Conservation (phyloP, 208 protist species). For the Acanthamoeba healyi region DNA sequence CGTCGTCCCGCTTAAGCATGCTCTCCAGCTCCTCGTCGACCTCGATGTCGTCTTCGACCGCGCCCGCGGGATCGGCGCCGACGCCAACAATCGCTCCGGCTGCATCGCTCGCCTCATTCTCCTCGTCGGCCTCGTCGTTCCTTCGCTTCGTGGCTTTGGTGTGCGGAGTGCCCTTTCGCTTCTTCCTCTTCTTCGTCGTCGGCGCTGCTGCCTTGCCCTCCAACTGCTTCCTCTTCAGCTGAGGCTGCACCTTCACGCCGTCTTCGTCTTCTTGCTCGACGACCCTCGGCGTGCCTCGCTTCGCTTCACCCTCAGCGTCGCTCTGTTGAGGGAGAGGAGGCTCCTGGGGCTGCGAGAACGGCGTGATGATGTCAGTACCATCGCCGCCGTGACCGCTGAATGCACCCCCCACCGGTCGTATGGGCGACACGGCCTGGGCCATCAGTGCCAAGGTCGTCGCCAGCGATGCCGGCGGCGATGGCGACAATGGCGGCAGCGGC, state of each 20-base stretch:
- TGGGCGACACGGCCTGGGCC: not conserved
- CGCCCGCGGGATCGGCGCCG: not conserved
- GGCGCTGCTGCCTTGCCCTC: no score
- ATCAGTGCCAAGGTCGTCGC: not conserved
- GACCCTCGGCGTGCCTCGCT: not conserved
- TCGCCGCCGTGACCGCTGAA: not conserved
- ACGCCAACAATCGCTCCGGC: no score
- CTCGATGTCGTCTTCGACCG: not conserved
- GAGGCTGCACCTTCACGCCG: no score
- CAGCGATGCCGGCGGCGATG: not conserved
- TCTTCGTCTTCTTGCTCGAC: not conserved
- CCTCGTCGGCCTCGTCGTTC: not conserved
- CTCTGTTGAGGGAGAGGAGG: not conserved
- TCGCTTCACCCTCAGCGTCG: not conserved
- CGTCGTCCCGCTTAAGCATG: not conserved
- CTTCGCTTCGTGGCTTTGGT: not conserved
- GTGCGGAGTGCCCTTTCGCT: not conserved
- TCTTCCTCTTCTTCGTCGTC: not conserved
- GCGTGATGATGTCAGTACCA: not conserved
- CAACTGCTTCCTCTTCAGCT: no score
- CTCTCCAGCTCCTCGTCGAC: constrained; percentile 10
- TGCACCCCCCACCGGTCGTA: not conserved
- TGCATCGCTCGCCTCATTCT: no score
- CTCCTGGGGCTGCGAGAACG: constrained; percentile 36
- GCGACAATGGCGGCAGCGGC: not conserved